These are phyloP conservation scores for Trebouxia sp. DNA, from an alignment of 139 green algal species.

Conservation along the genomic window DNA sequence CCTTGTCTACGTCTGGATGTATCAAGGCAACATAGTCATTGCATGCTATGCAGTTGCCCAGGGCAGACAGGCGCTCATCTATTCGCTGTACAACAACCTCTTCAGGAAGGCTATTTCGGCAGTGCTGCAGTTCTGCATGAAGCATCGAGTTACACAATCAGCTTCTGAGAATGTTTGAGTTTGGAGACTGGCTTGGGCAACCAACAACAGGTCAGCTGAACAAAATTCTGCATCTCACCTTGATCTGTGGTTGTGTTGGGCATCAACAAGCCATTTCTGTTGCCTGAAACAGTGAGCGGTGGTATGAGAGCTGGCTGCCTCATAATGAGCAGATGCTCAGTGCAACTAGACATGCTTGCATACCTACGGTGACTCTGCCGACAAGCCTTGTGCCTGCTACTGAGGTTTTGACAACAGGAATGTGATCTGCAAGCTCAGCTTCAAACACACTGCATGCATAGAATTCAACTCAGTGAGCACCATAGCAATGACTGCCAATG, in stretches of 20 bases:
- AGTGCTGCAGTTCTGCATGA: constrained; percentile 89
- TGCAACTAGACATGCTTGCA: not conserved
- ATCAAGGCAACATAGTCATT: constrained; percentile 99
- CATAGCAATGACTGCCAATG: too few relatives aligned
- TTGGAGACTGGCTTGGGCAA: not conserved
- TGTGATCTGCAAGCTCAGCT: constrained; percentile 93
- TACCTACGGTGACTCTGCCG: constrained; percentile 84
- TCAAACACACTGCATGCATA: constrained; percentile 88
- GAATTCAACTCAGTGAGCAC: not conserved
- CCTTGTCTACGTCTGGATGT: constrained; percentile 95
- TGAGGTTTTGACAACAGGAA: constrained; percentile 94
- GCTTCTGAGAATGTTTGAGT: not conserved
- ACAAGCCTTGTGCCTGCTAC: constrained; percentile 94
- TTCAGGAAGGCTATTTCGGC: constrained; percentile 97
- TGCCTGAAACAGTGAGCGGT: constrained; percentile 75
- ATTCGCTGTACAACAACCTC: constrained; percentile 97
- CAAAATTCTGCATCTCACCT: constrained; percentile 43
- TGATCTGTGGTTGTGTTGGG: constrained; percentile 96
- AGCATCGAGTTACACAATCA: not conserved
- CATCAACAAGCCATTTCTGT: constrained; percentile 97
- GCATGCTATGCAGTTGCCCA: constrained; percentile 98
- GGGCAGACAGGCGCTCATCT: constrained; percentile 94
- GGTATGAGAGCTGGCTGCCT: too few relatives aligned
- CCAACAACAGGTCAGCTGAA: not conserved
- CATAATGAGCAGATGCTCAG: not conserved